Evolutionary conservation across 2,329 filamentous ascomycete genomes (phyloP), one percentile per base, ranked within the genome.

Genomic region (Xylariales sp.): DNA sequence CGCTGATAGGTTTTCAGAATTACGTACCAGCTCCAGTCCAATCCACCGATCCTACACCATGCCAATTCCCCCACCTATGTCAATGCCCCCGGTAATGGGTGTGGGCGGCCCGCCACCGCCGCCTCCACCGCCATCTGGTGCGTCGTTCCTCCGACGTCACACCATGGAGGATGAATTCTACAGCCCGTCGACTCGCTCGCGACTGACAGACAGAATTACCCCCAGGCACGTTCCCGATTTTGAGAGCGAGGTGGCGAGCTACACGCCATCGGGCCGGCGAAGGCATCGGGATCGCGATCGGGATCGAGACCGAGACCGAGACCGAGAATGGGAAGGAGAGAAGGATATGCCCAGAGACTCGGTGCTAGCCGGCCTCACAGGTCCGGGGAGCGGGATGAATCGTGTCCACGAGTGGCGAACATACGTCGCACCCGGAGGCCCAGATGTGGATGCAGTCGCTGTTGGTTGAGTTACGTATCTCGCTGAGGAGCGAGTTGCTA

Each of bases 1-100:
- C 8, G 73, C 71, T 4, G 70, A 70, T 28, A 63, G 74, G 8
- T 69, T 76, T 42, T 60, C 69, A 14, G 72, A 72, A 36, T 57
- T 56, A 38, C 63, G 67, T 15, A 57, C 59, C 27, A 33, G 28
- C 32, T 33, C 33, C 19, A 57, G 43, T 41, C 56, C 53, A 15
- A 45, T 37, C 12, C 49, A 49, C 38, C 50, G 49, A 30, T 16
- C 49, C 32, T 46, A 51, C 44, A 45, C 50, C n/a, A 43, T 52
- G 29, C 28, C 52, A 39, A 43, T 51, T 6, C 47, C 53, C 7
- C 51, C 55, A 21, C 51, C 50, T 6, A n/a, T n/a, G n/a, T 50
- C 55, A 5, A 33, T 49, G 1, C 47, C 51, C 28, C 51, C 56
- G 33, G 44, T 49, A 20, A 48, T 54, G 12, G 52, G 25, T 5